Evolutionary conservation across 2,329 filamentous ascomycete species (phyloP).

Genomic region (Lasiodiplodia hormozganensis): DNA sequence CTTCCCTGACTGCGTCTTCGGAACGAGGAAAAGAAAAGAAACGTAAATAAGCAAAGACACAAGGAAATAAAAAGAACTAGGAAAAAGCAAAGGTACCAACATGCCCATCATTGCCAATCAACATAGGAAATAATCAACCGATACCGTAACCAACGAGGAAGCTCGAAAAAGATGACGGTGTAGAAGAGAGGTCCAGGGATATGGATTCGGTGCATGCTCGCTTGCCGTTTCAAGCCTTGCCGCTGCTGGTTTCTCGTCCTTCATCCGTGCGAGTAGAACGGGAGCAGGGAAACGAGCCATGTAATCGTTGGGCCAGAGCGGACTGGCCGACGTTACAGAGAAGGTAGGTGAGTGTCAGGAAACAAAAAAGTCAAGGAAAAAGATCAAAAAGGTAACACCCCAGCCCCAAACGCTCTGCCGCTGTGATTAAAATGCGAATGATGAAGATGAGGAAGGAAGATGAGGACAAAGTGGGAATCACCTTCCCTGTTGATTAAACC

Average conservation of each 20-base stretch:
- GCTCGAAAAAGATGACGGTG: background rate
- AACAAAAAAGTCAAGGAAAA: no score
- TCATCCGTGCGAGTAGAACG: background rate
- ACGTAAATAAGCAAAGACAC: conserved; percentile 5
- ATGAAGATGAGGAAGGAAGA: background rate
- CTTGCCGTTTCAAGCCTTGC: background rate
- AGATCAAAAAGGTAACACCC: background rate
- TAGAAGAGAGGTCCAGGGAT: background rate
- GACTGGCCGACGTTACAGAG: background rate
- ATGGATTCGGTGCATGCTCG: background rate
- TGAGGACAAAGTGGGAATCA: background rate
- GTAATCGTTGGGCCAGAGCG: background rate
- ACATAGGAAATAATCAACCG: conserved; percentile 4
- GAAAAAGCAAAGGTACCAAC: conserved; percentile 17
- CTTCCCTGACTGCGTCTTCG: background rate
- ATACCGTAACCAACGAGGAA: conserved; percentile 12
- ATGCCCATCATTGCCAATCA: conserved; percentile 25
- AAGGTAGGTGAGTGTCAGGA: background rate
- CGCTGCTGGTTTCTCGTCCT: background rate
- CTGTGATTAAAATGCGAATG: conserved; percentile 15
- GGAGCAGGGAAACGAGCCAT: background rate
- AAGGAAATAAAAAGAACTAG: background rate
- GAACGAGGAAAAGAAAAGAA: background rate
- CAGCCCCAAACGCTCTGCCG: background rate
- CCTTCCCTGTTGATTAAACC: conserved; percentile 3